Percentiles rank a stretch among this genome's conserved stretches.
phyloP scores from a whole-genome alignment of 495 filamentous ascomycete genomes.

The Tirmania nivea region DNA sequence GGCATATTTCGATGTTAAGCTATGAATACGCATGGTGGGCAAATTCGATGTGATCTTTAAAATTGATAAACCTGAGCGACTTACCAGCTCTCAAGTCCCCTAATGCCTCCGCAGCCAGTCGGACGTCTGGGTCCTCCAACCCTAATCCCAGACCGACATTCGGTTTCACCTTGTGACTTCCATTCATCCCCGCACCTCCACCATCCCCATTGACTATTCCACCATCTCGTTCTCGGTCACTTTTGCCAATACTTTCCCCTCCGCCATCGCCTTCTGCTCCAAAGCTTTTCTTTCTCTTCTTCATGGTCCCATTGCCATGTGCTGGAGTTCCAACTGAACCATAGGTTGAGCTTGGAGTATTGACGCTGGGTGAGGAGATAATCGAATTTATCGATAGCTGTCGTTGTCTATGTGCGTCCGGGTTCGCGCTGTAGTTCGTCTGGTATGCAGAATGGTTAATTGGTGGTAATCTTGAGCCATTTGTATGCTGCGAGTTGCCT shows the following conservation, averaged over 20 bases:
- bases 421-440: neutral
- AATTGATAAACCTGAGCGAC: conserved; percentile 8
- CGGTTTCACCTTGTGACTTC: too few relatives aligned
- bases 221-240: neutral
- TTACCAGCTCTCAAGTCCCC: conserved; percentile 65
- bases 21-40: conserved; percentile 5
- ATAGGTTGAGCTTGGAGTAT: neutral
- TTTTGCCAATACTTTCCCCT: neutral
- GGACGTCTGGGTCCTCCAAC: conserved; percentile 64
- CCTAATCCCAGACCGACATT: conserved; percentile 24
- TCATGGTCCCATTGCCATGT: neutral
- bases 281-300: neutral
- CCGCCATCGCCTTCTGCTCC: neutral
- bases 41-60: conserved; percentile 1
- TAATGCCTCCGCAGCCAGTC: conserved; percentile 65
- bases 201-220: neutral
- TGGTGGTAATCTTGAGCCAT: neutral
- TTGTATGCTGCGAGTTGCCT: neutral
- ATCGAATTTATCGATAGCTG: neutral
- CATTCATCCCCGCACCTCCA: too few relatives aligned
- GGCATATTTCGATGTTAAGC: neutral
- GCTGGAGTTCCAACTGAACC: neutral
- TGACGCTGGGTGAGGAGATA: neutral
- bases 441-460: neutral
- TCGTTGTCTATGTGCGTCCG: neutral